These are phyloP conservation scores for Pseudocercospora fijiensis DNA, from an alignment of 2,329 filamentous ascomycete genomes.

Conservation along the genomic window DNA sequence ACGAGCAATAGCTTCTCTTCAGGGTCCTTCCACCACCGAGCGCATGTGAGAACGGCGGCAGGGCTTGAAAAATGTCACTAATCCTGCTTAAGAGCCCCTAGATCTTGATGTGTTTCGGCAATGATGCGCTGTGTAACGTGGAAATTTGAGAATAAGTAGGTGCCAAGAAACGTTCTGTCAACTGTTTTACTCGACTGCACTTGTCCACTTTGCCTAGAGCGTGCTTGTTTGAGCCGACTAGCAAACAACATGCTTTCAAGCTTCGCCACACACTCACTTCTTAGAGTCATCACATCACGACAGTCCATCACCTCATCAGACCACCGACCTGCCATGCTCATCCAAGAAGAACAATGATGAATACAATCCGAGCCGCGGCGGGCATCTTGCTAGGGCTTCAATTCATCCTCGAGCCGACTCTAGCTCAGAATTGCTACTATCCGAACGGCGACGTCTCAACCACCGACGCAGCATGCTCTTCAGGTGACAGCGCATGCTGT, in stretches of 20 bases:
- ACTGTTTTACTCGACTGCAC: conserved; percentile 7
- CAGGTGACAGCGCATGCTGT: conserved; percentile 36
- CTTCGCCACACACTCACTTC: conserved; percentile 2
- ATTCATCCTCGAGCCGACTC: conserved; percentile 10
- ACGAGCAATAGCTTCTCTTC: background rate
- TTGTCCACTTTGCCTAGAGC: conserved; percentile 5
- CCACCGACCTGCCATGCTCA: conserved; percentile 8
- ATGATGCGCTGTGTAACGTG: conserved; percentile 3
- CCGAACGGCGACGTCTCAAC: conserved; percentile 36
- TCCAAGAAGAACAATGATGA: conserved; percentile 2
- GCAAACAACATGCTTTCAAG: conserved; percentile 1
- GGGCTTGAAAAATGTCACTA: background rate
- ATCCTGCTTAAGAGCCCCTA: background rate
- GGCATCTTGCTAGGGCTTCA: conserved; percentile 15
- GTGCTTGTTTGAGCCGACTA: conserved; percentile 3
- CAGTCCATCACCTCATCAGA: background rate
- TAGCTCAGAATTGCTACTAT: conserved; percentile 39
- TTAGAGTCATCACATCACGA: background rate
- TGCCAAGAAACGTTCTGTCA: conserved; percentile 4
- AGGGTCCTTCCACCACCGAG: background rate
- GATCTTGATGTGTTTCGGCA: background rate
- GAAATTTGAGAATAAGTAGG: conserved; percentile 8
- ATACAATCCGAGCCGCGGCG: conserved; percentile 7
- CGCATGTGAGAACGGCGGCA: background rate
- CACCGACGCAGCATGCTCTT: conserved; percentile 30